A percentile compares a stretch with the other conserved stretches of the same genome.
phyloP scores from a whole-genome alignment of 176 grass and related monocot species.

The Microstegium vimineum region DNA sequence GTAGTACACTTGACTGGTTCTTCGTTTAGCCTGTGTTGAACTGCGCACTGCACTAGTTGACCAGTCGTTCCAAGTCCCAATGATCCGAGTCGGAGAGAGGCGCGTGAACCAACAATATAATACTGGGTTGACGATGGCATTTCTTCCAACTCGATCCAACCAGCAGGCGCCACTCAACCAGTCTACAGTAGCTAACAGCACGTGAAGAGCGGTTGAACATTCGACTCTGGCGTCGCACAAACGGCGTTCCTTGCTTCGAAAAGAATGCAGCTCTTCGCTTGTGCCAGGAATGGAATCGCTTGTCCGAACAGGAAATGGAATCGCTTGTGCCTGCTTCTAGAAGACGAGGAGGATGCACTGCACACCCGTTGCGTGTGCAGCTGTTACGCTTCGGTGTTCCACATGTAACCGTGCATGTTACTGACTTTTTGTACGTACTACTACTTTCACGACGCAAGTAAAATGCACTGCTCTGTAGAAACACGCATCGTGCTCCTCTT shows the following conservation, averaged over 20 bases:
- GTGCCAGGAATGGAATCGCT: background rate
- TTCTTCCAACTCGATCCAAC: constrained; percentile 15
- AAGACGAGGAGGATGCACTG: background rate
- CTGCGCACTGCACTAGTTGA: background rate
- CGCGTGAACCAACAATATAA: background rate
- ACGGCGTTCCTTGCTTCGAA: background rate
- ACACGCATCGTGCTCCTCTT: background rate
- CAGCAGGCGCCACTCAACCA: background rate
- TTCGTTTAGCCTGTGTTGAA: background rate
- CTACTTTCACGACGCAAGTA: background rate
- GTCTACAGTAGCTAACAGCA: background rate
- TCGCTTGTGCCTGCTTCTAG: background rate
- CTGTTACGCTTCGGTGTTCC: too few species aligned
- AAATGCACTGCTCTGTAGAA: background rate
- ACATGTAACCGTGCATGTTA: background rate
- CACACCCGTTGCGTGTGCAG: background rate
- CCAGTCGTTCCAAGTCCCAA: constrained; percentile 8
- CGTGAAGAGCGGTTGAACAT: background rate
- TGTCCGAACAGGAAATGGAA: constrained; percentile 11
- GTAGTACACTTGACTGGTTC: background rate
- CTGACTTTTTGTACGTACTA: too few species aligned
- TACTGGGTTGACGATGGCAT: background rate
- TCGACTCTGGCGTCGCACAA: background rate
- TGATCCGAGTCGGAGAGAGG: background rate
- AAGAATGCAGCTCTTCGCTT: background rate